phyloP scores from a whole-genome alignment of 2,329 filamentous ascomycete species.

The Camillea tinctor region DNA sequence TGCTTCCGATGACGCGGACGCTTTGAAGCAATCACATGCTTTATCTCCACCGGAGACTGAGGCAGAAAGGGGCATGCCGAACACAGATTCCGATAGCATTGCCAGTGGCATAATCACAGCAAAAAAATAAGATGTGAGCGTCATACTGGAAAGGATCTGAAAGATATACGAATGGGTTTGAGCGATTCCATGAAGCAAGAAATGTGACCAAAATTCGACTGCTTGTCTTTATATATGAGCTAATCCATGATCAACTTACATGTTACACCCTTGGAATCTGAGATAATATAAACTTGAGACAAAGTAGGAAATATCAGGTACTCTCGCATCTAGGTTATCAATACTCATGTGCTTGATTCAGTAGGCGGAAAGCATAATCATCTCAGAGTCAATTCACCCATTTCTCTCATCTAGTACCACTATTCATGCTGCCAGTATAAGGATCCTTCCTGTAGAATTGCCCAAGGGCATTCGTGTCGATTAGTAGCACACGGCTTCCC shows the following conservation, averaged over 20 bases:
- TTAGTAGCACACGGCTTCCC: background rate
- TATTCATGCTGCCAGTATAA: background rate
- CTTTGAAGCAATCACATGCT: conserved; percentile 20
- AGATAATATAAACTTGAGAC: background rate
- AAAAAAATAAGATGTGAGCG: background rate
- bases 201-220: background rate
- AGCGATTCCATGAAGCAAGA: background rate
- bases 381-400: background rate
- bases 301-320: background rate
- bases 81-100: background rate
- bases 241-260: background rate
- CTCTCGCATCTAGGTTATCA: background rate
- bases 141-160: background rate
- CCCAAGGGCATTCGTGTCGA: background rate
- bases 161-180: background rate
- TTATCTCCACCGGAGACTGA: background rate
- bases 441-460: background rate
- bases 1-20: conserved; percentile 14
- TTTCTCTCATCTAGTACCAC: background rate
- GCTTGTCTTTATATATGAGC: background rate
- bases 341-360: background rate
- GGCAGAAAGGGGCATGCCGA: background rate
- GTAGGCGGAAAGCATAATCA: background rate
- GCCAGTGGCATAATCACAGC: background rate
- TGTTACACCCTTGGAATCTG: background rate